Conservation (phyloP, 1,139 yeast genomes). For the Blastobotrys arbuscula region DNA sequence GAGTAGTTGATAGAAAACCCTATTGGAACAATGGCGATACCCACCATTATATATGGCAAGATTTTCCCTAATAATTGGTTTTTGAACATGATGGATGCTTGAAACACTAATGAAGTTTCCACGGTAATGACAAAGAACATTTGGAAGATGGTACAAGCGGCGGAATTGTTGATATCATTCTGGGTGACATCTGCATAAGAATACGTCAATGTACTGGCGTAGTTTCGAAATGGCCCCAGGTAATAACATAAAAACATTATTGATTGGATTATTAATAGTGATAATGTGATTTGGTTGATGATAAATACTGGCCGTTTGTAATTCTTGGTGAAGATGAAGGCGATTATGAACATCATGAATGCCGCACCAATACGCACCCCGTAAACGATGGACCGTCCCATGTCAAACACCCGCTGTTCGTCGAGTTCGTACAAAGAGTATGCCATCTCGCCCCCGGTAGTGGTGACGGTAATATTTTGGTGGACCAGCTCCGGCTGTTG, state of each 20-base stretch:
- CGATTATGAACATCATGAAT: conserved; percentile 21
- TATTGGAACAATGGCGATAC: conserved; percentile 26
- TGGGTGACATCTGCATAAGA: conserved; percentile 30
- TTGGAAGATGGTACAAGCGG: conserved; percentile 57
- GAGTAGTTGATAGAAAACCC: conserved; percentile 50
- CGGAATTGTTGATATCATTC: conserved; percentile 40
- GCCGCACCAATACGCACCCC: conserved; percentile 42
- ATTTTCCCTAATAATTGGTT: conserved; percentile 6
- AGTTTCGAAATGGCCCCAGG: conserved; percentile 46
- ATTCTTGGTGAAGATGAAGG: conserved; percentile 20
- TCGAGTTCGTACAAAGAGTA: conserved; percentile 14
- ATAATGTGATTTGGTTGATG: conserved; percentile 56
- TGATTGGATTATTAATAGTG: conserved; percentile 52
- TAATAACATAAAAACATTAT: conserved; percentile 51
- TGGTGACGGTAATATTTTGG: conserved; percentile 19
- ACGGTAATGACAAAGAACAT: conserved; percentile 54
- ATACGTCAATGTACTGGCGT: conserved; percentile 50
- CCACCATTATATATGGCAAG: conserved; percentile 15
- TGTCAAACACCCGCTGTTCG: conserved; percentile 12
- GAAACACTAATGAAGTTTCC: conserved; percentile 63
- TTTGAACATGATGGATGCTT: conserved; percentile 28
- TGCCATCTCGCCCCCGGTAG: conserved; percentile 27
- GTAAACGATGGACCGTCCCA: conserved; percentile 32
- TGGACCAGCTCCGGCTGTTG: conserved; percentile 11
- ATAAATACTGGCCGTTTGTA: conserved; percentile 59